Conservation (phyloP, 352 stramenopile species). For the Phytophthora pistaciae region DNA sequence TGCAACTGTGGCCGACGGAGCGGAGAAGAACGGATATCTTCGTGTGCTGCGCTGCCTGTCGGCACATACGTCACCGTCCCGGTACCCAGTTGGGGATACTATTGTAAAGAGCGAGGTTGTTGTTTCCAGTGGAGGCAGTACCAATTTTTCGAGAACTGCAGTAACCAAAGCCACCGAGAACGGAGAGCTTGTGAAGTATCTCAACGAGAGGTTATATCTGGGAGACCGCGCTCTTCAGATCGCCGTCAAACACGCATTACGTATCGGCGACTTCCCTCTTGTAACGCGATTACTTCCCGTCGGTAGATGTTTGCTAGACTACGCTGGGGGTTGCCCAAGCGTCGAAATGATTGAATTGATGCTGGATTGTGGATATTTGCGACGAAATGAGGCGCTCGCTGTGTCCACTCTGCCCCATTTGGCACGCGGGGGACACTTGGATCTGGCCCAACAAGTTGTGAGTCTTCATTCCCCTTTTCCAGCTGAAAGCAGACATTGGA, state of each 20-base stretch:
- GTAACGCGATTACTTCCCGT: constrained; percentile 3
- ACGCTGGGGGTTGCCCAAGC: not conserved
- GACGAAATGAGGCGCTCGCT: not conserved
- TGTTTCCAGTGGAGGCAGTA: not conserved
- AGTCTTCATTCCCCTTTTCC: constrained; percentile 13
- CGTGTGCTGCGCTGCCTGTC: constrained; percentile 4
- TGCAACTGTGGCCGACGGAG: not conserved
- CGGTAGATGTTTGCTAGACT: not conserved
- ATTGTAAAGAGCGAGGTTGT: not conserved
- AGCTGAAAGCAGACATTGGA: not conserved
- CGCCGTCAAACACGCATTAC: constrained; percentile 9
- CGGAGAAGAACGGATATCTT: constrained; percentile 1
- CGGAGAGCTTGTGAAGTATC: constrained; percentile 8
- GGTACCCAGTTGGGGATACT: not conserved
- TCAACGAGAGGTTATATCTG: constrained; percentile 2
- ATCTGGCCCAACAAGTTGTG: constrained; percentile 12
- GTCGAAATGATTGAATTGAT: constrained; percentile 3
- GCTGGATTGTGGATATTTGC: constrained; percentile 11
- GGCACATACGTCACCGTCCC: not conserved
- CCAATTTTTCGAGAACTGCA: not conserved
- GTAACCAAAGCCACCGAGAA: constrained; percentile 10
- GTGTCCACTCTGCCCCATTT: not conserved
- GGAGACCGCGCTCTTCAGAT: not conserved
- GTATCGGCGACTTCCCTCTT: not conserved
- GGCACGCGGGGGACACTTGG: not conserved